These are phyloP conservation scores for Aspergillus biplanus DNA, from an alignment of 495 filamentous ascomycete genomes.

Conservation along the genomic window DNA sequence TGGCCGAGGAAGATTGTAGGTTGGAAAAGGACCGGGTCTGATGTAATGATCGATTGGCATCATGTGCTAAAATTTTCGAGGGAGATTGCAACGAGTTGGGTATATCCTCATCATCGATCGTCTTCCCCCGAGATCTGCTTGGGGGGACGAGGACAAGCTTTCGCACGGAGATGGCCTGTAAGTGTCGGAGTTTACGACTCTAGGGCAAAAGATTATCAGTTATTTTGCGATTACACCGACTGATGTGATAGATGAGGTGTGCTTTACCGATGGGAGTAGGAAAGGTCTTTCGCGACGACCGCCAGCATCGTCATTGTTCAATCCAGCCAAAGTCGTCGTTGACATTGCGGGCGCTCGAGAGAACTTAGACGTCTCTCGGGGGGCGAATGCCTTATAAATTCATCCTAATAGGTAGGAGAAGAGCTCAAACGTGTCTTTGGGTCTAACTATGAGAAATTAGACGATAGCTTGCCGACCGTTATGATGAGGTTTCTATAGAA, in stretches of 20 bases:
- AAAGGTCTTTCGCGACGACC: conserved; percentile 49
- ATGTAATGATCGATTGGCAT: conserved; percentile 58
- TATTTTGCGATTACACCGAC: neutral
- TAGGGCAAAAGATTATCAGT: conserved; percentile 36
- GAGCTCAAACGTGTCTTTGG: neutral
- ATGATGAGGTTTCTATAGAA: neutral
- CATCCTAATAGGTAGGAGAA: conserved; percentile 20
- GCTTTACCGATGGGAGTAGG: conserved; percentile 52
- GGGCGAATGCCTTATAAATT: conserved; percentile 13
- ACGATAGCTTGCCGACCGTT: no score
- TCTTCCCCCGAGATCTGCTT: conserved; percentile 64
- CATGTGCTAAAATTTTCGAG: conserved; percentile 66
- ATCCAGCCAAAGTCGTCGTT: conserved; percentile 20
- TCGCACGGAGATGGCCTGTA: conserved; percentile 83
- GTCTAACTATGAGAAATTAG: no score
- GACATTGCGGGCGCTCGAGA: conserved; percentile 20
- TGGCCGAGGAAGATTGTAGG: conserved; percentile 47
- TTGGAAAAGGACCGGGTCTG: conserved; percentile 77
- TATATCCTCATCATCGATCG: conserved; percentile 84
- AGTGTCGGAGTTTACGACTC: conserved; percentile 88
- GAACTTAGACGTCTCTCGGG: conserved; percentile 21
- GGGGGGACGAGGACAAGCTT: conserved; percentile 70
- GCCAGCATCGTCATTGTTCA: conserved; percentile 26
- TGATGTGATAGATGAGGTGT: neutral
- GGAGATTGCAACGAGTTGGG: conserved; percentile 68